phyloP scores from a whole-genome alignment of 73 alveolate genomes.

The Stentor roeselii region DNA sequence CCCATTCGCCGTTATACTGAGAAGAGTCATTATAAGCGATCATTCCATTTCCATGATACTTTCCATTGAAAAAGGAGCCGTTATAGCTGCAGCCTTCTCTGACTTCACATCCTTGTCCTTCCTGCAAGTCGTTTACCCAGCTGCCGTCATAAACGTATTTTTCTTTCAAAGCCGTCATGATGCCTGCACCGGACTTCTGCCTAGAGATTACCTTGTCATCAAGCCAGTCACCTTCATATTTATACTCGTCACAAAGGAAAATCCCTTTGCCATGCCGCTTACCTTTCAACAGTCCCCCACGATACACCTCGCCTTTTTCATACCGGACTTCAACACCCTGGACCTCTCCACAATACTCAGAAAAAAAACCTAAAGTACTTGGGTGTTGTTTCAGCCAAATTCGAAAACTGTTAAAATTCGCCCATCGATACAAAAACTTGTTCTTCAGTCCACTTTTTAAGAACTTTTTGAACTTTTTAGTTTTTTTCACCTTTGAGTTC shows the following conservation, averaged over 20 bases:
- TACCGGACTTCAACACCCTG: background rate
- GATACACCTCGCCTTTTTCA: constrained; percentile 19
- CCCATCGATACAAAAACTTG: background rate
- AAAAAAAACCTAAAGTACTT: background rate
- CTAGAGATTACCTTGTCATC: background rate
- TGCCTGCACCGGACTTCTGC: background rate
- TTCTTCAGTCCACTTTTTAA: background rate
- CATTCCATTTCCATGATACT: constrained; percentile 21
- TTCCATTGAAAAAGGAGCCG: background rate
- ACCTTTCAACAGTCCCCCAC: background rate
- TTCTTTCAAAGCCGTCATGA: background rate
- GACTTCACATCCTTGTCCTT: constrained; percentile 10
- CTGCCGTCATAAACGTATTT: constrained; percentile 8
- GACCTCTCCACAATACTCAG: background rate
- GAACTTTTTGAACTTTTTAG: background rate
- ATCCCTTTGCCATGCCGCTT: background rate
- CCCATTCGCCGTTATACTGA: constrained; percentile 14
- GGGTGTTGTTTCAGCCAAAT: background rate
- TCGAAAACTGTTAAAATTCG: background rate
- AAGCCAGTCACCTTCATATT: constrained; percentile 20
- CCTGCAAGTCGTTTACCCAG: background rate
- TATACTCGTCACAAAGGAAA: background rate
- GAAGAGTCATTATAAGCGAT: background rate
- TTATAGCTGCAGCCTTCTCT: background rate
- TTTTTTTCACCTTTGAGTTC: background rate